These are phyloP conservation scores for Cordyceps fumosorosea DNA, from an alignment of 2,329 filamentous ascomycete species.

Conservation along the genomic window DNA sequence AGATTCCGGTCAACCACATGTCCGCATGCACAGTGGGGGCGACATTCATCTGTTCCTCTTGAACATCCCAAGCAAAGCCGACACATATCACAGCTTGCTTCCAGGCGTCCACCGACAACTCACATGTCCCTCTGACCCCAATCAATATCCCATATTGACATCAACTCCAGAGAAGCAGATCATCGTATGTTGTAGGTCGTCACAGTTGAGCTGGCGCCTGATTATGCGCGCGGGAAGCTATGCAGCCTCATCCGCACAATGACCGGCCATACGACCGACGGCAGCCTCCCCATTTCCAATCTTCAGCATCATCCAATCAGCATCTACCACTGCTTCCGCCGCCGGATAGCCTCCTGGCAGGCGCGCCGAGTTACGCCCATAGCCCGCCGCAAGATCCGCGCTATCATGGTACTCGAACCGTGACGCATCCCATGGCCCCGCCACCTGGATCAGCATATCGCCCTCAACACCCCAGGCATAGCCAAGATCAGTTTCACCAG, in stretches of 20 bases:
- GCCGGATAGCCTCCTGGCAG: slow-evolving; percentile 20
- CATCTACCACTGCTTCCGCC: slow-evolving; percentile 23
- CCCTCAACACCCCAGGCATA: background rate
- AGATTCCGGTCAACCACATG: background rate
- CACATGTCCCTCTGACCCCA: background rate
- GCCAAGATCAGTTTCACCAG: slow-evolving; percentile 3
- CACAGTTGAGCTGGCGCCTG: background rate
- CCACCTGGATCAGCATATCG: background rate
- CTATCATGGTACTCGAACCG: background rate
- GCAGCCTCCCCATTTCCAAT: background rate
- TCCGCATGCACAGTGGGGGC: background rate
- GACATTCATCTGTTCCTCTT: background rate
- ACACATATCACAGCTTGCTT: background rate
- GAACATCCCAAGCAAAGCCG: background rate
- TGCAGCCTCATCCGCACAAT: slow-evolving; percentile 13
- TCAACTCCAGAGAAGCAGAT: background rate
- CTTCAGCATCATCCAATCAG: slow-evolving; percentile 17
- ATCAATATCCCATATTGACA: background rate
- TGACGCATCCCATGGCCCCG: background rate
- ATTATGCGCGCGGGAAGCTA: slow-evolving; percentile 4
- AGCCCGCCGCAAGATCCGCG: background rate
- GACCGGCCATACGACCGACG: slow-evolving; percentile 8
- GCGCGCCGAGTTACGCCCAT: slow-evolving; percentile 14
- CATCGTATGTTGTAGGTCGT: background rate
- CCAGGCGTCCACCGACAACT: background rate